These are phyloP conservation scores for Ustilago shanxiensis DNA, from an alignment of 1,284 basidiomycete species.

Conservation along the genomic window DNA sequence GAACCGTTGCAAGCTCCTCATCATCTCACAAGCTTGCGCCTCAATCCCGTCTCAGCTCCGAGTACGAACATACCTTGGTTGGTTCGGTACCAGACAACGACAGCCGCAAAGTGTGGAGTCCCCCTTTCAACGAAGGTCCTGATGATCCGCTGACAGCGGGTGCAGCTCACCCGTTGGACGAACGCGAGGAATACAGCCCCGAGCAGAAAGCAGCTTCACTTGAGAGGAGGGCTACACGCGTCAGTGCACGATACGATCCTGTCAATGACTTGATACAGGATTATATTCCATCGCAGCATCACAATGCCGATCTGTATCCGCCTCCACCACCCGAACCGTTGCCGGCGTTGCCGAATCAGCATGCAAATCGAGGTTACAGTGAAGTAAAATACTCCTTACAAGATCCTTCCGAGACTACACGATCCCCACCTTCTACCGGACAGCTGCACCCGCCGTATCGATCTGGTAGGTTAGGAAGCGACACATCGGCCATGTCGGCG, in stretches of 20 bases:
- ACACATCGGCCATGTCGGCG: slow-evolving; percentile 21
- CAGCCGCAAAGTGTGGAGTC: slow-evolving; percentile 31
- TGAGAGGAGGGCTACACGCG: slow-evolving; percentile 35
- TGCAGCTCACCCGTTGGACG: slow-evolving; percentile 22
- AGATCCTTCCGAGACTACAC: slow-evolving; percentile 23
- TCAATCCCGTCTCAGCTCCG: slow-evolving; percentile 28
- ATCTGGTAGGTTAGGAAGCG: slow-evolving; percentile 16
- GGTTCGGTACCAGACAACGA: slow-evolving; percentile 27
- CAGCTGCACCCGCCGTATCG: slow-evolving; percentile 12
- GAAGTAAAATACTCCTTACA: slow-evolving; percentile 30
- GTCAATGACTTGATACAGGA: slow-evolving; percentile 56
- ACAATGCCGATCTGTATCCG: slow-evolving; percentile 39
- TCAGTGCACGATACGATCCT: slow-evolving; percentile 53
- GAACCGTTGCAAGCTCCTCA: slow-evolving; percentile 32
- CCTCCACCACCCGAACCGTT: slow-evolving; percentile 28
- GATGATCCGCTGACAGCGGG: slow-evolving; percentile 10
- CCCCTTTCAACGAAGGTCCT: slow-evolving; percentile 15
- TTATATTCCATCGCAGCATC: slow-evolving; percentile 36
- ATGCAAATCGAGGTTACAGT: slow-evolving; percentile 11
- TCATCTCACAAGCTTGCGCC: slow-evolving; percentile 34
- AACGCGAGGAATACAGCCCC: slow-evolving; percentile 14
- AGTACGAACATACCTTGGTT: slow-evolving; percentile 46
- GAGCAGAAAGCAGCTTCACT: slow-evolving; percentile 6
- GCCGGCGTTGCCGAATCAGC: slow-evolving; percentile 32
- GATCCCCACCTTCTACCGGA: slow-evolving; percentile 5